Percentiles rank a stretch among this genome's conserved stretches.
Conservation (phyloP, 1,284 basidiomycete species). For the Rhodotorula mucilaginosa region DNA sequence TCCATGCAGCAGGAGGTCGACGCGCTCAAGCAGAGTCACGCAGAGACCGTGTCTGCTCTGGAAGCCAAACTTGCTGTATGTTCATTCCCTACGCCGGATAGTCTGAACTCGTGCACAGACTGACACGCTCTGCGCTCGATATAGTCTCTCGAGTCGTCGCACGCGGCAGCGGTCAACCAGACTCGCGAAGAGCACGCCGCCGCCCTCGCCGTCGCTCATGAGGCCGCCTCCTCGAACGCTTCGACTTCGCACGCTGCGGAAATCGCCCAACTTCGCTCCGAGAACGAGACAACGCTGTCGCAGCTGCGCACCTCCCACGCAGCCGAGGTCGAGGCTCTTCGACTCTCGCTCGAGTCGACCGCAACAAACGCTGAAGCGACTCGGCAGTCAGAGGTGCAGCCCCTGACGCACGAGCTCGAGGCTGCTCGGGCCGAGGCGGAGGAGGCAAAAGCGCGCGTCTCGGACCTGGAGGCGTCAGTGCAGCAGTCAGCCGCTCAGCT, state of each 20-base stretch:
- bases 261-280: slow-evolving; percentile 63
- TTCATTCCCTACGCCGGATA: background rate
- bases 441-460: slow-evolving; percentile 63
- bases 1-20: background rate
- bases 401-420: slow-evolving; percentile 57
- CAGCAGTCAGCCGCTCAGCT: background rate
- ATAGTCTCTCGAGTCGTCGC: slow-evolving; percentile 62
- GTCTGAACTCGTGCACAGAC: background rate
- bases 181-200: background rate
- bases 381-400: background rate
- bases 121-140: background rate
- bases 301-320: slow-evolving; percentile 65
- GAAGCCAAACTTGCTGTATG: background rate
- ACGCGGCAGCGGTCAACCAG: slow-evolving; percentile 56
- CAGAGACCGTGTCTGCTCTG: background rate
- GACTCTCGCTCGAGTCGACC: background rate
- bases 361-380: background rate
- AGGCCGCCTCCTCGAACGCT: slow-evolving; percentile 63
- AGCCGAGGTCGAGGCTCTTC: slow-evolving; percentile 54
- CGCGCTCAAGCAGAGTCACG: background rate
- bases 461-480: slow-evolving; percentile 3
- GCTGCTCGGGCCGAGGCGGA: slow-evolving; percentile 71
- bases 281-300: slow-evolving; percentile 64
- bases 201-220: background rate
- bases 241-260: slow-evolving; percentile 65